These are phyloP conservation scores for Trypanosoma melophagium DNA, from an alignment of 208 protist genomes.

Conservation along the genomic window DNA sequence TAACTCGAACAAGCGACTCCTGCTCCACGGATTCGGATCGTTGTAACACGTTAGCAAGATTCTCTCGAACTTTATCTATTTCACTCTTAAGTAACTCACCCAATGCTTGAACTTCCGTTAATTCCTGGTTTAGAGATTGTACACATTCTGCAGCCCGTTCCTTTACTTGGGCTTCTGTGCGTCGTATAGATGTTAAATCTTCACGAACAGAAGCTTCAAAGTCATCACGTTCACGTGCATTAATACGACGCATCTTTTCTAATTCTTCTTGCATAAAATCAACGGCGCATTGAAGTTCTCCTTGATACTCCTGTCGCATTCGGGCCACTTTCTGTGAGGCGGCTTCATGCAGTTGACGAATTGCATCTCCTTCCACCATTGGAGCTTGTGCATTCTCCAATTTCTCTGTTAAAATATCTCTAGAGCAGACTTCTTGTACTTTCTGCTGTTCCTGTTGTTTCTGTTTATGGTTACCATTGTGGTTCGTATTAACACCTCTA, in stretches of 20 bases:
- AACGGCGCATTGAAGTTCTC: slow-evolving; percentile 48
- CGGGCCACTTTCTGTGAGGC: slow-evolving; percentile 58
- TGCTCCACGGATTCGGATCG: slow-evolving; percentile 66
- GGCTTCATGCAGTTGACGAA: slow-evolving; percentile 56
- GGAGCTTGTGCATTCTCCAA: neutral
- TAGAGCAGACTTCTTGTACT: neutral
- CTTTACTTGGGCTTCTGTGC: slow-evolving; percentile 65
- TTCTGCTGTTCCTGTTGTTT: neutral
- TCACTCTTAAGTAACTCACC: slow-evolving; percentile 65
- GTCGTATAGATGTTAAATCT: slow-evolving; percentile 65
- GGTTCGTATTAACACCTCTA: neutral
- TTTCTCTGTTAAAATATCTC: neutral
- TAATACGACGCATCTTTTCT: slow-evolving; percentile 51
- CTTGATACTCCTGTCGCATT: slow-evolving; percentile 51
- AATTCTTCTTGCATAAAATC: slow-evolving; percentile 52
- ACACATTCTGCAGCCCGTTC: slow-evolving; percentile 72
- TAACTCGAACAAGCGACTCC: slow-evolving; percentile 59
- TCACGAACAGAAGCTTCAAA: slow-evolving; percentile 62
- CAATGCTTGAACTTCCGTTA: slow-evolving; percentile 77
- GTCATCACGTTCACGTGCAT: slow-evolving; percentile 68
- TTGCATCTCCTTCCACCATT: slow-evolving; percentile 4
- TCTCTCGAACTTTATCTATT: slow-evolving; percentile 59
- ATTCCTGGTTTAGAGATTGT: slow-evolving; percentile 69
- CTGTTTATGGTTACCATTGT: neutral
- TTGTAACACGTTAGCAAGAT: slow-evolving; percentile 46